Conservation (phyloP, 176 grass and related monocot species). For the Bonia amplexicaulis region DNA sequence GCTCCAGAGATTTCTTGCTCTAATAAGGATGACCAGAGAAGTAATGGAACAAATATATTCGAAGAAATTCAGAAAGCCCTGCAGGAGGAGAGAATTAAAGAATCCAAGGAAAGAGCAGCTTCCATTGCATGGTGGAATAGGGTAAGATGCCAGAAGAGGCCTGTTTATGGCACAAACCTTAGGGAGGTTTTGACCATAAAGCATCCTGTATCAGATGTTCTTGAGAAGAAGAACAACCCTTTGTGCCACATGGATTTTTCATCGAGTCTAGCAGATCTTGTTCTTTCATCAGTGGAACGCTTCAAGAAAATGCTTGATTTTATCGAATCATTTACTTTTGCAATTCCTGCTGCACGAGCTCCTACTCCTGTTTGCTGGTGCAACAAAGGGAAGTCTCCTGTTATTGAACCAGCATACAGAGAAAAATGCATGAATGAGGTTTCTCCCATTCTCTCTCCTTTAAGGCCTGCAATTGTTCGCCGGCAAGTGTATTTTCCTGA, state of each 20-base stretch:
- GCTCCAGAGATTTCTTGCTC: constrained; percentile 18
- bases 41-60: constrained; percentile 67
- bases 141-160: constrained; percentile 70
- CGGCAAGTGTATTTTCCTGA: constrained; percentile 97
- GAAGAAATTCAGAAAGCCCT: constrained; percentile 82
- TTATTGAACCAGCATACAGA: constrained; percentile 57
- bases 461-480: constrained; percentile 87
- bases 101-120: constrained; percentile 67
- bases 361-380: constrained; percentile 75
- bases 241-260: constrained; percentile 80
- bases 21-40: constrained; percentile 38
- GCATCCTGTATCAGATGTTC: constrained; percentile 65
- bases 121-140: constrained; percentile 96
- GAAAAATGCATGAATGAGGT: constrained; percentile 53
- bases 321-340: constrained; percentile 93
- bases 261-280: constrained; percentile 67
- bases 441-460: constrained; percentile 59
- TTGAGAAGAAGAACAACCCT: constrained; percentile 72
- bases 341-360: constrained; percentile 86
- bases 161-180: constrained; percentile 76
- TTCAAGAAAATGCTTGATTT: constrained; percentile 83
- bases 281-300: constrained; percentile 67
- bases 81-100: constrained; percentile 77
- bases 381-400: constrained; percentile 67
- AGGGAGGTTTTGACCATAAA: constrained; percentile 73